Evolutionary conservation across 345 rosid species (phyloP).

Genomic region (Rubroshorea leprosula): DNA sequence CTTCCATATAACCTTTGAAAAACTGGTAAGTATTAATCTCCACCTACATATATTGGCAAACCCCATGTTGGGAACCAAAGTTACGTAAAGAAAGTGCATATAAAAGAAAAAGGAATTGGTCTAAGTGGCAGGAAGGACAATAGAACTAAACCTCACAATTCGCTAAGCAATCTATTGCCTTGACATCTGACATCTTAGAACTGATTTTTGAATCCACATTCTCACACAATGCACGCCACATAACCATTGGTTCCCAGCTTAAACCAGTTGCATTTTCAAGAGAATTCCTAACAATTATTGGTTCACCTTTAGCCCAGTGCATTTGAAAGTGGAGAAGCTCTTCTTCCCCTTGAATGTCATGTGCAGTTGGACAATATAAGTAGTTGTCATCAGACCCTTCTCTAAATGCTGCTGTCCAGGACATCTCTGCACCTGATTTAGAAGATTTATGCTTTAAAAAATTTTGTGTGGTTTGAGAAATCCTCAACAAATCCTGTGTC

Average conservation of each 20-base stretch:
- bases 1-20: constrained; percentile 74
- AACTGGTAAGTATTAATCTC: constrained; percentile 54
- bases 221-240: constrained; percentile 84
- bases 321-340: constrained; percentile 49
- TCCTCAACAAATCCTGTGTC: constrained; percentile 29
- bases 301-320: constrained; percentile 83
- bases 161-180: constrained; percentile 75
- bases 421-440: constrained; percentile 19
- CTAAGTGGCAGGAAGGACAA: neutral
- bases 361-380: constrained; percentile 50
- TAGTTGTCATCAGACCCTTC: constrained; percentile 49
- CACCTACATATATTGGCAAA: constrained; percentile 42
- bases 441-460: constrained; percentile 16
- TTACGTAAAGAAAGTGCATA: neutral
- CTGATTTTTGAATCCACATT: constrained; percentile 32
- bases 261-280: constrained; percentile 52
- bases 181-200: constrained; percentile 55
- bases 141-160: constrained; percentile 49
- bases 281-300: constrained; percentile 55
- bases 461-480: constrained; percentile 14
- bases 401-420: constrained; percentile 52
- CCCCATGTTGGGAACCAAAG: neutral
- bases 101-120: neutral
- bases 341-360: constrained; percentile 30
- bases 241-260: constrained; percentile 98